Conservation (phyloP, 306 rosid genomes). For the Pyrus bretschneideri region DNA sequence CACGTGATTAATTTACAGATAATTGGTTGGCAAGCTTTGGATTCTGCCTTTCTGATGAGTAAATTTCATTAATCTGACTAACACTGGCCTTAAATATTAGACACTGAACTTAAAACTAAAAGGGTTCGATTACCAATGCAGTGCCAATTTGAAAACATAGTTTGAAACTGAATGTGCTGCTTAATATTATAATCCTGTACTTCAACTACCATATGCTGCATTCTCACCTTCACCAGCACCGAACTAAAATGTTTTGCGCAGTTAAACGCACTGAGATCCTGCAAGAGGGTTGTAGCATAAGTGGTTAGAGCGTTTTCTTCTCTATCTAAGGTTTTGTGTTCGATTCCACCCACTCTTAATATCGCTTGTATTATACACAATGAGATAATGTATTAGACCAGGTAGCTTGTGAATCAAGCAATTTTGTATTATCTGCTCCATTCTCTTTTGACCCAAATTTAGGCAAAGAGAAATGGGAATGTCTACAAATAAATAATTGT, state of each 20-base stretch:
- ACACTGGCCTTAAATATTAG: constrained; percentile 10
- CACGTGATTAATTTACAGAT: constrained; percentile 49
- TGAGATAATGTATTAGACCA: neutral
- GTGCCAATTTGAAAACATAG: constrained; percentile 8
- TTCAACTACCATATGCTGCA: neutral
- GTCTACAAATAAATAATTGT: neutral
- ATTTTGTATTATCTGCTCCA: neutral
- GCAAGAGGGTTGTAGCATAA: no score
- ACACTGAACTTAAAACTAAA: constrained; percentile 7
- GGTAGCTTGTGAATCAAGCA: neutral
- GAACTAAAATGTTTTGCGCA: neutral
- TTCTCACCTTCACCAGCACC: neutral
- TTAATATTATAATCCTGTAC: neutral
- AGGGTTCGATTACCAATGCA: constrained; percentile 21
- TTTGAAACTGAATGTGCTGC: constrained; percentile 7
- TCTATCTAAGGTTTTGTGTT: no score
- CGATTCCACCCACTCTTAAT: no score
- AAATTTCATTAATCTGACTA: constrained; percentile 39
- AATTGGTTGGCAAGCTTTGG: constrained; percentile 60
- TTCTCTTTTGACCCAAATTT: neutral
- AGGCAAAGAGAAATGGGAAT: constrained; percentile 3
- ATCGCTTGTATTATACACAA: no score
- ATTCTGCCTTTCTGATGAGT: constrained; percentile 37
- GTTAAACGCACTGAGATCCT: neutral
- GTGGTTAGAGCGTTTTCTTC: no score